These are phyloP conservation scores for Psilocybe sp. DNA, from an alignment of 768 basidiomycete species.

Conservation along the genomic window DNA sequence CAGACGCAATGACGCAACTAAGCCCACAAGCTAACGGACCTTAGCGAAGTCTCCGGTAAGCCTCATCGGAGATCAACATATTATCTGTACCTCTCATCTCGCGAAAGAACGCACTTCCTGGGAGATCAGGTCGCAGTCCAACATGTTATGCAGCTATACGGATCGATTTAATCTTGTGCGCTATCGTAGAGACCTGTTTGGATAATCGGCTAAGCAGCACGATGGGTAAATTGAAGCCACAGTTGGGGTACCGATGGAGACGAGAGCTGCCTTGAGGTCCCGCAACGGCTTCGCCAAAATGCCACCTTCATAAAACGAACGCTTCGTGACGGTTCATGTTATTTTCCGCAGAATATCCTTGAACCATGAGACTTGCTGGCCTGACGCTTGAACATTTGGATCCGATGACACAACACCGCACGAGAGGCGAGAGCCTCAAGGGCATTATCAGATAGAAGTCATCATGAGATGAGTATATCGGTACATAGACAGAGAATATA, in stretches of 20 bases:
- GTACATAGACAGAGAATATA: constrained; percentile 17
- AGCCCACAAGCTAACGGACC: too few relatives aligned
- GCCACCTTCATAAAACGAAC: constrained; percentile 11
- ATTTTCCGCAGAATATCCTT: constrained; percentile 6
- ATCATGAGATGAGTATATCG: constrained; percentile 19
- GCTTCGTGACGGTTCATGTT: constrained; percentile 3
- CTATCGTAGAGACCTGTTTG: neutral
- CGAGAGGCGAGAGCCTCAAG: constrained; percentile 16
- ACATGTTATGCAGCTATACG: too few relatives aligned
- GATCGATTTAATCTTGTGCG: neutral
- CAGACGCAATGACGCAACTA: too few relatives aligned
- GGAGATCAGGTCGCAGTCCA: too few relatives aligned
- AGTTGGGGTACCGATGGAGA: too few relatives aligned
- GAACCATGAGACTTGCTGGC: constrained; percentile 7
- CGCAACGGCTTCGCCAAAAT: constrained; percentile 6
- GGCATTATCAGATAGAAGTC: constrained; percentile 19
- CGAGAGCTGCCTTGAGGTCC: neutral
- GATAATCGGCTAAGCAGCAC: constrained; percentile 5
- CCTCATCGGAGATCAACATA: too few relatives aligned
- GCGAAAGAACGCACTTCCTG: too few relatives aligned
- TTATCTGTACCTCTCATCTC: too few relatives aligned
- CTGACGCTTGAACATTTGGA: constrained; percentile 7
- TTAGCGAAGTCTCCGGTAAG: too few relatives aligned
- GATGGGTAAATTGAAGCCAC: neutral
- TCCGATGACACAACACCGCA: constrained; percentile 12